Evolutionary conservation across 225 moss, liverwort and hornwort species (phyloP), one percentile per base, ranked within the genome.

Genomic region (Sphagnum tenellum): DNA sequence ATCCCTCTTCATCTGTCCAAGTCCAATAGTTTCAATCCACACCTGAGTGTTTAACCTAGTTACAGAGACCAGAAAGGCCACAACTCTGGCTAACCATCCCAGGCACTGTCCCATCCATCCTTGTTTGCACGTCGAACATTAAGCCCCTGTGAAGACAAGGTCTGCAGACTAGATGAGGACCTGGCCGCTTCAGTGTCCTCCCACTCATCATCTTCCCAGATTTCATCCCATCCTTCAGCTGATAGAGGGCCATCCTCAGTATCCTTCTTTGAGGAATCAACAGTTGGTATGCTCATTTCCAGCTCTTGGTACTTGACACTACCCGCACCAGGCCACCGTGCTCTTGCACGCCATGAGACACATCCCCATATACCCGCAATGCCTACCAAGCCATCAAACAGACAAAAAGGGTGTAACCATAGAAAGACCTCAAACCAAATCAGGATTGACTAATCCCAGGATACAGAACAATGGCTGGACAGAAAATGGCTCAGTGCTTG

Each of bases 161-260:
- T 78, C 13, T 81, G 12, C 4, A 75, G 75, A 5, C 70, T n/a
- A 46, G 84, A 80, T 12, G 81, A 81, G 10, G 84, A 60, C 13
- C 75, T 73, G 0, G 75, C 75, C 51, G 84, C 84, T 71, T 84
- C 78, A 9, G 75, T 81, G 66, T 81, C 84, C 63, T 84, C 70
- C 81, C 84, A 84, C 58, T 84, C 81, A 46, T 84, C 84, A 51
- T 84, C 81, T 60, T 84, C 81, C 84, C 84, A 84, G 2, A 81
- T 77, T 75, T 81, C 81, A 61, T 84, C 84, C 84, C 84, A 84
- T 5, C 84, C 84, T 9, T 84, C 78, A 47, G 75, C 78, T 7
- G 84, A 77, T 3, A 77, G 82, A 70, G 78, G 68, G 53, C 62
- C 53, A 45, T 70, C 84, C 49, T 81, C 80, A 10, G 12, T 55